phyloP scores from a whole-genome alignment of 2,329 filamentous ascomycete genomes.

The Neofusicoccum cordaticola region DNA sequence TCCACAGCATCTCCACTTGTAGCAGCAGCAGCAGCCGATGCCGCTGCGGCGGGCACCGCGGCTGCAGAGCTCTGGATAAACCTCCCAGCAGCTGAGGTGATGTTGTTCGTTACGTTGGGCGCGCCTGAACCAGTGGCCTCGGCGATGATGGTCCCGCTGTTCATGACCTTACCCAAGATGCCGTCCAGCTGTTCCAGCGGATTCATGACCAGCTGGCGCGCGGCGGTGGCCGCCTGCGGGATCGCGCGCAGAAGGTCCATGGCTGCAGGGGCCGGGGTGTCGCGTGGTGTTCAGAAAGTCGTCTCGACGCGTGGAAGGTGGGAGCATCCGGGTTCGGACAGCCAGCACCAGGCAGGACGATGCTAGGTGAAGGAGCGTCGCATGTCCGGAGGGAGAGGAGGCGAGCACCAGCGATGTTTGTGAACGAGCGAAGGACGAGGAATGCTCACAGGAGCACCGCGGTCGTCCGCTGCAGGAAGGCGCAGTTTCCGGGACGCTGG shows the following conservation, averaged over 20 bases:
- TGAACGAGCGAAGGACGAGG: neutral
- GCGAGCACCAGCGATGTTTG: neutral
- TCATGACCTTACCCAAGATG: slow-evolving; percentile 15
- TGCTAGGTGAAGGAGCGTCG: slow-evolving; percentile 1
- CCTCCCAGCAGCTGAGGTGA: slow-evolving; percentile 37
- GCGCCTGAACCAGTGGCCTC: slow-evolving; percentile 47
- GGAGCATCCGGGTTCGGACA: slow-evolving; percentile 9
- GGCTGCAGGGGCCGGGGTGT: neutral
- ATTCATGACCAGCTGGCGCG: slow-evolving; percentile 14
- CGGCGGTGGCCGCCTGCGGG: slow-evolving; percentile 14
- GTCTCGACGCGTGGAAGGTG: slow-evolving; percentile 1
- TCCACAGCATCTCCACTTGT: slow-evolving; percentile 22
- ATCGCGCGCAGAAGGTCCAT: slow-evolving; percentile 10
- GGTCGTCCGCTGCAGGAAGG: slow-evolving; percentile 1
- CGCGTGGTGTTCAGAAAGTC: slow-evolving; percentile 4
- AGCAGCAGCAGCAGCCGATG: slow-evolving; percentile 35
- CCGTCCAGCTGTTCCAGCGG: slow-evolving; percentile 15
- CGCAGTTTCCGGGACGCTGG: neutral
- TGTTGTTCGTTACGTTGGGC: slow-evolving; percentile 34
- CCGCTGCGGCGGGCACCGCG: slow-evolving; percentile 39
- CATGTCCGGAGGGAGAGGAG: neutral
- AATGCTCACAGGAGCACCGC: slow-evolving; percentile 3
- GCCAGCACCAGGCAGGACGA: slow-evolving; percentile 10
- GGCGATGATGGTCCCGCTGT: slow-evolving; percentile 57
- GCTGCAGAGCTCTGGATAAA: slow-evolving; percentile 46